Percentiles rank a stretch among this genome's conserved stretches.
These are phyloP conservation scores for Pythium monospermum DNA, from an alignment of 352 stramenopile species.

Conservation along the genomic window DNA sequence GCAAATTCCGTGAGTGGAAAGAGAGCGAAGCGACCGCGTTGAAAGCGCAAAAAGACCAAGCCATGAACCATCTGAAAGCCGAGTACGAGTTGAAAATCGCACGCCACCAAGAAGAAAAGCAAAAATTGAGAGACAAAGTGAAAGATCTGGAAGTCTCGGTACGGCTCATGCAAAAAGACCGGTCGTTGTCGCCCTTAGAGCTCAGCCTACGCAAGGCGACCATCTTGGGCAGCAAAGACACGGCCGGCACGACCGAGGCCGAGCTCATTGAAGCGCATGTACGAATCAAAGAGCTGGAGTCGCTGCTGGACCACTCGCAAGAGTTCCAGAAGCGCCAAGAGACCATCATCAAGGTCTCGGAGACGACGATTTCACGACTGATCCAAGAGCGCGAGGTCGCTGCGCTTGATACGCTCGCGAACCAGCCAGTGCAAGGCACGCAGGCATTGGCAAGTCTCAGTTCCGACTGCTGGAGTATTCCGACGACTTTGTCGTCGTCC, in stretches of 20 bases:
- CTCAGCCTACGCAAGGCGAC: conserved; percentile 56
- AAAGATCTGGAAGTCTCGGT: conserved; percentile 68
- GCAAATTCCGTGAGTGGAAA: conserved; percentile 67
- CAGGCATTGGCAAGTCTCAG: too few species aligned
- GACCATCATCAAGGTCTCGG: conserved; percentile 55
- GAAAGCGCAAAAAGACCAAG: conserved; percentile 37
- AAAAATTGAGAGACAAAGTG: conserved; percentile 69
- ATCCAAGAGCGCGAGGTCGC: conserved; percentile 37
- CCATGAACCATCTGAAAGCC: conserved; percentile 40
- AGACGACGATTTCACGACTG: conserved; percentile 55
- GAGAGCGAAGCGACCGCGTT: conserved; percentile 40
- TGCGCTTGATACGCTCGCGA: conserved; percentile 19
- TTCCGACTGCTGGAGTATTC: conserved; percentile 2
- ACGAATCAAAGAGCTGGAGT: conserved; percentile 51
- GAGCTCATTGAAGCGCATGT: conserved; percentile 53
- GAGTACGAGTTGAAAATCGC: conserved; percentile 67
- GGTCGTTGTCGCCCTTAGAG: conserved; percentile 51
- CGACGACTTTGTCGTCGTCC: background rate
- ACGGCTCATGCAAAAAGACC: conserved; percentile 59
- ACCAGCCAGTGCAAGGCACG: conserved; percentile 5
- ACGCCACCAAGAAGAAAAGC: conserved; percentile 63
- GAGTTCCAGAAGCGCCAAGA: conserved; percentile 60
- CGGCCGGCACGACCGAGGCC: conserved; percentile 32
- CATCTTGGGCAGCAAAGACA: conserved; percentile 47
- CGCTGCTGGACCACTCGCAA: conserved; percentile 45